Evolutionary conservation across 2,329 filamentous ascomycete genomes (phyloP), one percentile per base, ranked within the genome.

Genomic region (Onygenales sp.): DNA sequence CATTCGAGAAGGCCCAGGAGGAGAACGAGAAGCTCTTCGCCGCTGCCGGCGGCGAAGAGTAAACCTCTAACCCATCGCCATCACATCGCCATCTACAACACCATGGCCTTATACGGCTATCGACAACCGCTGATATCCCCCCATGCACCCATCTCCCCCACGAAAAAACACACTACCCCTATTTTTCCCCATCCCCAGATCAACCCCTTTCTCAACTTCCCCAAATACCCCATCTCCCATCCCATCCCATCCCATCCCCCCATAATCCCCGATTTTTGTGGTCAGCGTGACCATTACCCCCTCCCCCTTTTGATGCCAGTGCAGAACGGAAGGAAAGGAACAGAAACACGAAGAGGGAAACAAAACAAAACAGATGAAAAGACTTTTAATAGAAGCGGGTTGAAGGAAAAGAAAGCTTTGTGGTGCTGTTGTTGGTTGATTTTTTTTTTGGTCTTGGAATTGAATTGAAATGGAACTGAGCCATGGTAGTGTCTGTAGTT

Each of bases 1-100:
- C 89, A 54, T 97, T 97, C 78, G 84, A 95, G 77, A 90, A 94
- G 80, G 92, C 93, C 52, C 91, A 96, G 78, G 84, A 92, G 77
- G 90, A 95, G 70, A 98, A 97, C 75, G 90, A 93, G 79, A 83
- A 81, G 61, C 78, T 95, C 54, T 94, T 96, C 77, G 76, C 74
- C 61, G 76, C 80, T 40, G 48, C 34, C 17, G 76, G 80, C 14
- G 37, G 33, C 31, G 42, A 8, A 21, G 48, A 51, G 42, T 51
- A 51, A 51, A 51, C 27, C 31, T 13, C 32, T 33, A 31, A 27
- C 37, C n/a, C 27, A 40, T 14, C 17, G 32, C 42, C 21, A 45
- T 44, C 9, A 31, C 9, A 8, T 17, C 21, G 49, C 17, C 47
- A 13, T 32, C 32, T 48, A 32, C 43, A 27, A 14, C 13, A 3